Base-by-base conservation (phyloP, 164 flowering plant genomes). In the Kalanchoe fedtschenkoi region DNA sequence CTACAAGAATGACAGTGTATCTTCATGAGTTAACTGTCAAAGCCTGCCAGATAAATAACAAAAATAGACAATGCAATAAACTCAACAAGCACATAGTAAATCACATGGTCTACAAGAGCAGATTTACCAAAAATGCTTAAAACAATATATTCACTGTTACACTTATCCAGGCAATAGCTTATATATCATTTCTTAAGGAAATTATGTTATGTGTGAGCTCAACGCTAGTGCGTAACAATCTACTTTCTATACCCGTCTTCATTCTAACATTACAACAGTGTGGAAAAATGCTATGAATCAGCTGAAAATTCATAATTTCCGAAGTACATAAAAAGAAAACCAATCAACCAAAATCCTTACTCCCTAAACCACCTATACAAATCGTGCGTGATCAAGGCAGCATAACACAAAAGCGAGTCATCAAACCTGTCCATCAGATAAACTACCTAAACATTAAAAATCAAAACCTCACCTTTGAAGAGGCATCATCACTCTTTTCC, bases 381-480 rank as follows among this genome's bases (percentile, higher is more conserved):
- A 47, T 22, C 54, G 11, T 21, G 24, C 24, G 54, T 22, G 29
- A 47, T 44, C 29, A 34, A 19, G 16, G 42, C 34, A 21, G 39
- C 17, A 44, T 44, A 44, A 2, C 7, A 5, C 22, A 28, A 22
- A 26, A 10, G 17, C 14, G 4, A 8, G 11, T 15, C 6, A 51
- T 19, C 56, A 51, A 41, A 56, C 5, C 21, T 9, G 26, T 28
- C 37, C 7, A 37, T 32, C 39, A 0, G 11, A 15, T 54, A 51
- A 51, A 26, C 37, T 6, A 14, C 58, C 0, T 22, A 64, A 1
- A 17, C 8, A 58, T 33, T 21, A 43, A 34, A 44, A 14, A 14
- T 7, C 46, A 55, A 37, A 22, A 55, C 7, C 43, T 65, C 26
- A 83, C 93, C 86, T 85, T 83, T 62, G 83, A 71, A 57, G 82